A percentile compares a stretch with the other conserved stretches of the same genome.
phyloP scores from a whole-genome alignment of 2,329 filamentous ascomycete genomes.

The Fusarium subglutinans region DNA sequence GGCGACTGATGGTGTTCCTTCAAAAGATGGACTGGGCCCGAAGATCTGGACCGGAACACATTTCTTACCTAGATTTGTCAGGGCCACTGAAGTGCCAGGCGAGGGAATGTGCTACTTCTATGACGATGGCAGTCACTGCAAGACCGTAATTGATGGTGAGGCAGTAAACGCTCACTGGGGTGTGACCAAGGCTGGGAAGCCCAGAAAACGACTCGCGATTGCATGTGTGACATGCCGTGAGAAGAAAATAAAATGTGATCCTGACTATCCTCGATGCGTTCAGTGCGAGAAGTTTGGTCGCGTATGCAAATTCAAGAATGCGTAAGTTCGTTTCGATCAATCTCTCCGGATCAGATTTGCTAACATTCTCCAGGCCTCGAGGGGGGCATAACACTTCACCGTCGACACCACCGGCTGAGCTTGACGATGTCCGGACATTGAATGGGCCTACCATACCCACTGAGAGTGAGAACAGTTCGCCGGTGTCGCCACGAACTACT shows the following conservation, averaged over 20 bases:
- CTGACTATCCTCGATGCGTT: constrained; percentile 84
- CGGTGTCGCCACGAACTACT: constrained; percentile 57
- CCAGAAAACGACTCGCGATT: constrained; percentile 88
- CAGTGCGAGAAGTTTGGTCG: constrained; percentile 93
- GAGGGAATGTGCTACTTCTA: constrained; percentile 88
- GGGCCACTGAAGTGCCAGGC: constrained; percentile 73
- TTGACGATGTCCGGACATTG: constrained; percentile 55
- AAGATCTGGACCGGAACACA: constrained; percentile 77
- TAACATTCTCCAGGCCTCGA: constrained; percentile 56
- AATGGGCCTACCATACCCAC: constrained; percentile 47
- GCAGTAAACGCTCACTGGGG: constrained; percentile 92
- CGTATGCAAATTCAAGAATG: constrained; percentile 84
- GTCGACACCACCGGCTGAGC: constrained; percentile 60
- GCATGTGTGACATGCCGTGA: constrained; percentile 93
- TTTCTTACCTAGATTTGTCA: constrained; percentile 72
- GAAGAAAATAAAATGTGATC: constrained; percentile 98
- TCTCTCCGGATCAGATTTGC: background rate
- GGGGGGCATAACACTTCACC: constrained; percentile 68
- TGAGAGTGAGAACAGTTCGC: constrained; percentile 57
- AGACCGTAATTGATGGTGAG: constrained; percentile 85
- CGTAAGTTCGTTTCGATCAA: constrained; percentile 66
- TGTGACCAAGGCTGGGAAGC: constrained; percentile 92
- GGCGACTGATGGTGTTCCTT: constrained; percentile 55
- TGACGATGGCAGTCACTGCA: constrained; percentile 84
- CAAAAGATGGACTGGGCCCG: constrained; percentile 70